These are phyloP conservation scores for Sorghum bicolor DNA, from an alignment of 176 grass and related monocot species.

Conservation along the genomic window DNA sequence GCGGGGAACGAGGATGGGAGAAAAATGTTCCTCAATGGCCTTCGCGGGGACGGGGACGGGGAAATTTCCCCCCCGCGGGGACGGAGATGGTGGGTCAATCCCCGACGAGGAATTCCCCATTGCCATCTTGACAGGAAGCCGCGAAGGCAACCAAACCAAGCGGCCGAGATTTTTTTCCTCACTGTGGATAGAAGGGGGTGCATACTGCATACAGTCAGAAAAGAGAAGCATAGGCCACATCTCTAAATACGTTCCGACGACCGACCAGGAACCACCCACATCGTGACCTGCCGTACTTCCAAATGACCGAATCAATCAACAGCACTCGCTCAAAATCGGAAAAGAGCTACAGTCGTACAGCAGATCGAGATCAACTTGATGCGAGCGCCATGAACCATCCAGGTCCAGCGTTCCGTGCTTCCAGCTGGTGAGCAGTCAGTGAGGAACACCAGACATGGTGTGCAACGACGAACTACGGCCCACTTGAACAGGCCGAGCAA, in stretches of 20 bases:
- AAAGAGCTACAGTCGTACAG: not conserved
- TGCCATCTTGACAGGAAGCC: too few species aligned
- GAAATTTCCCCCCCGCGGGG: too few species aligned
- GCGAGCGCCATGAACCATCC: not conserved
- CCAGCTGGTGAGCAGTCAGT: not conserved
- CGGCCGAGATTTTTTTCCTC: too few species aligned
- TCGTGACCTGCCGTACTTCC: too few species aligned
- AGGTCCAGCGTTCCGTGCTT: not conserved
- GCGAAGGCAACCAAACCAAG: too few species aligned
- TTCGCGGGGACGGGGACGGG: too few species aligned
- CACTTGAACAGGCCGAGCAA: not conserved
- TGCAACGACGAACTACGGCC: not conserved
- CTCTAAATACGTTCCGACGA: not conserved
- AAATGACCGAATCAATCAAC: not conserved
- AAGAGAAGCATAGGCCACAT: not conserved
- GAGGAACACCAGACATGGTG: not conserved
- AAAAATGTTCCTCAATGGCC: too few species aligned
- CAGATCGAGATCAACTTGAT: not conserved
- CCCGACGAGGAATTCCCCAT: too few species aligned
- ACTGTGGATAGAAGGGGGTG: not conserved
- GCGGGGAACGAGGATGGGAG: too few species aligned
- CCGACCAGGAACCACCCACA: too few species aligned
- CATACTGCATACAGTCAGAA: not conserved
- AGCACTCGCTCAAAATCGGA: too few species aligned
- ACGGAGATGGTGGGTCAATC: too few species aligned